Percentiles rank a stretch among this genome's conserved stretches.
Conservation (phyloP, 768 basidiomycete genomes). For the Lactarius evosmus region DNA sequence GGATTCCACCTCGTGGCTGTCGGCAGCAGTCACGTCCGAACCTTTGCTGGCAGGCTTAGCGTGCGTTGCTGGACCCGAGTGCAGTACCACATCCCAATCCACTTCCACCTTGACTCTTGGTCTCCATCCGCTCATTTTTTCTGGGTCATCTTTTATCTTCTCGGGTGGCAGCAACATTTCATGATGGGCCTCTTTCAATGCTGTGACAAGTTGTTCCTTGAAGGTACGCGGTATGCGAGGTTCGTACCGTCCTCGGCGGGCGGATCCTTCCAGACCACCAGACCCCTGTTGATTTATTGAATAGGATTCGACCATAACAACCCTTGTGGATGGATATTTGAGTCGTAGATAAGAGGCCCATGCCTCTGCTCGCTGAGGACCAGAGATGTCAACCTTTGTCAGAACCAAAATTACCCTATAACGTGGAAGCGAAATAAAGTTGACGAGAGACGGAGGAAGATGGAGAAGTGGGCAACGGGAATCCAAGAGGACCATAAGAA, state of each 20-base stretch:
- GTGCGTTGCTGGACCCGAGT: slow-evolving; percentile 39
- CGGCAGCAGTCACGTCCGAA: slow-evolving; percentile 22
- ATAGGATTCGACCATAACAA: slow-evolving; percentile 80
- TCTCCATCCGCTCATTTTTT: slow-evolving; percentile 57
- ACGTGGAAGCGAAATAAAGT: slow-evolving; percentile 48
- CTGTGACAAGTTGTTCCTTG: slow-evolving; percentile 58
- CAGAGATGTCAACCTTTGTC: slow-evolving; percentile 86
- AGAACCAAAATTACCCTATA: slow-evolving; percentile 64
- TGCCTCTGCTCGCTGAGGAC: slow-evolving; percentile 54
- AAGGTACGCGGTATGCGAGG: slow-evolving; percentile 69
- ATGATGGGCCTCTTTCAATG: slow-evolving; percentile 62
- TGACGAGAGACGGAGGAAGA: slow-evolving; percentile 72
- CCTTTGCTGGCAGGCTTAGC: slow-evolving; percentile 20
- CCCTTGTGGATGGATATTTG: slow-evolving; percentile 50
- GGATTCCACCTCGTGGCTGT: slow-evolving; percentile 36
- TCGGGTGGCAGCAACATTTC: slow-evolving; percentile 68
- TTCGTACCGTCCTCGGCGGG: slow-evolving; percentile 42
- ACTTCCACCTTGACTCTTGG: slow-evolving; percentile 61
- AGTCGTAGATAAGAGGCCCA: slow-evolving; percentile 63
- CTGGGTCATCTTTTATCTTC: slow-evolving; percentile 46
- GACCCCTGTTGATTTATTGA: slow-evolving; percentile 40
- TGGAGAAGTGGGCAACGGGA: slow-evolving; percentile 87
- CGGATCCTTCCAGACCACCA: slow-evolving; percentile 25
- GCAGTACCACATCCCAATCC: slow-evolving; percentile 64
- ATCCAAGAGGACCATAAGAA: slow-evolving; percentile 84